Evolutionary conservation across 371 early-diverging fungal species (phyloP).

Genomic region (Apophysomyces trapeziformis): DNA sequence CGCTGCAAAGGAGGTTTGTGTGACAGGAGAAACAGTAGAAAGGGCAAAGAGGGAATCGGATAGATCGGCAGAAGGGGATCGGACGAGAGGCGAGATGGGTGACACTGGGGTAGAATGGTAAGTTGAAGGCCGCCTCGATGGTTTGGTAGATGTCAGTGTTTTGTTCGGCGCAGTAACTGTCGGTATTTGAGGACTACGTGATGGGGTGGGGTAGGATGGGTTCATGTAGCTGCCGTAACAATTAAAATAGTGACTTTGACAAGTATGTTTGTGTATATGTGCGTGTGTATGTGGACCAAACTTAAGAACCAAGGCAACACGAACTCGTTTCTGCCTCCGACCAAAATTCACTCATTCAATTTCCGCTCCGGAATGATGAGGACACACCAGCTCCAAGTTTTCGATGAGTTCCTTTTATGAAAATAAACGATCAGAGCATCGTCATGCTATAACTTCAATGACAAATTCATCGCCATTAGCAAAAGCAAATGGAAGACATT

Average conservation of each 20-base stretch:
- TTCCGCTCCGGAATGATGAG: too few relatives aligned
- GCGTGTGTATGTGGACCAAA: not conserved
- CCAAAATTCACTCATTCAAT: too few relatives aligned
- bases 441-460: too few relatives aligned
- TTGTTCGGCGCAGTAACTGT: constrained; percentile 42
- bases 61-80: constrained; percentile 35
- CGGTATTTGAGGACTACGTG: constrained; percentile 23
- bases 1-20: constrained; percentile 6
- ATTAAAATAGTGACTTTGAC: not conserved
- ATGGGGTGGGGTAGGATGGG: constrained; percentile 23
- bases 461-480: too few relatives aligned
- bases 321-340: too few relatives aligned
- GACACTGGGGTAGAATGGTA: constrained; percentile 22
- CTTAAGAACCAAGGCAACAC: not conserved
- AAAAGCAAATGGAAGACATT: too few relatives aligned
- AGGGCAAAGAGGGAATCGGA: constrained; percentile 31
- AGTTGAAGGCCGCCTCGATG: constrained; percentile 27
- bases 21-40: not conserved
- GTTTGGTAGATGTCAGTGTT: constrained; percentile 35
- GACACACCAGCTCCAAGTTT: too few relatives aligned
- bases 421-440: too few relatives aligned
- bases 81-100: constrained; percentile 25
- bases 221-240: constrained; percentile 18
- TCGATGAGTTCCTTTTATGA: too few relatives aligned
- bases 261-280: not conserved